These are phyloP conservation scores for Camellia lanceoleosa DNA, from an alignment of 148 eudicot genomes.

Conservation along the genomic window DNA sequence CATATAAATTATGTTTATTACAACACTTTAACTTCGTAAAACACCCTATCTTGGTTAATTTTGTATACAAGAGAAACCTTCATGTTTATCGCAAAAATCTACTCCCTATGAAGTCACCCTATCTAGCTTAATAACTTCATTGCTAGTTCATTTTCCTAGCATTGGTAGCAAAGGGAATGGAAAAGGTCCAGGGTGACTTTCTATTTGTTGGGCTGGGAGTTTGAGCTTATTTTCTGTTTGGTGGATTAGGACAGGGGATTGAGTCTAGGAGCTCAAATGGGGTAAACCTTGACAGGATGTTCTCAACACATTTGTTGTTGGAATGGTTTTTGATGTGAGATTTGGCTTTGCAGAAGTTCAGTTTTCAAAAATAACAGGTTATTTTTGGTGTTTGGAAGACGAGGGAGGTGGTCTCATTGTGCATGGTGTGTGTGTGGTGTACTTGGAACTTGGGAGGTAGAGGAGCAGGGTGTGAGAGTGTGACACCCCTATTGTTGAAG, in stretches of 20 bases:
- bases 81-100: too few species aligned
- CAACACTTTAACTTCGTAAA: neutral
- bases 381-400: too few species aligned
- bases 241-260: neutral
- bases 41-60: neutral
- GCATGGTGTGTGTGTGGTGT: neutral
- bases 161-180: too few species aligned
- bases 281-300: neutral
- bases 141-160: too few species aligned
- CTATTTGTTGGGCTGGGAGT: neutral
- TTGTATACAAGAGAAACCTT: neutral
- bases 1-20: neutral
- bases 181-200: too few species aligned
- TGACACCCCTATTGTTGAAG: neutral
- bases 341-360: slow-evolving; percentile 2
- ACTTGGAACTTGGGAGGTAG: neutral
- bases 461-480: neutral
- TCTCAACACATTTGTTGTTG: neutral
- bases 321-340: neutral
- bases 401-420: neutral
- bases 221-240: neutral
- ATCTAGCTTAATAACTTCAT: too few species aligned
- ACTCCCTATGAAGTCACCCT: too few species aligned
- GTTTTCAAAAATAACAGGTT: neutral
- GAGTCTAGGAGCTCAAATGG: neutral